Evolutionary conservation across 805 yeast species (phyloP).

Genomic region (Candida awuae): DNA sequence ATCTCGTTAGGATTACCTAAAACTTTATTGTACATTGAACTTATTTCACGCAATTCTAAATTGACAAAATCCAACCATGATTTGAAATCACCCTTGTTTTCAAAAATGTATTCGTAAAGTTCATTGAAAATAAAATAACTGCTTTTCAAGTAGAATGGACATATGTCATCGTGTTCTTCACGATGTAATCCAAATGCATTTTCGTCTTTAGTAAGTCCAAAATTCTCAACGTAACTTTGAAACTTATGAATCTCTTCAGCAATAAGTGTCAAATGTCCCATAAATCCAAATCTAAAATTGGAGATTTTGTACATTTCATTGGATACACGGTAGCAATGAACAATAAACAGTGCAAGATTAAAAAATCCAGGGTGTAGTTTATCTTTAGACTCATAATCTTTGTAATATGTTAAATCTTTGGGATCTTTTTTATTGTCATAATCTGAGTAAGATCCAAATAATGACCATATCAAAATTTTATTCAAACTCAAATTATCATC

Average conservation of each 20-base stretch:
- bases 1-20: slow-evolving; percentile 39
- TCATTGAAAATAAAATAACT: slow-evolving; percentile 27
- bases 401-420: slow-evolving; percentile 1
- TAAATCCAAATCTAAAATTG: slow-evolving; percentile 46
- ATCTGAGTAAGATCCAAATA: slow-evolving; percentile 26
- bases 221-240: slow-evolving; percentile 29
- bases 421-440: slow-evolving; percentile 13
- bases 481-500: slow-evolving; percentile 29
- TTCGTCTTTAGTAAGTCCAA: slow-evolving; percentile 28
- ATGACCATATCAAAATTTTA: slow-evolving; percentile 30
- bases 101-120: slow-evolving; percentile 26
- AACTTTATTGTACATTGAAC: slow-evolving; percentile 50
- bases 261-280: slow-evolving; percentile 51
- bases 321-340: slow-evolving; percentile 25
- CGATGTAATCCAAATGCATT: slow-evolving; percentile 25
- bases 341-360: slow-evolving; percentile 25
- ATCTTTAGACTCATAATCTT: slow-evolving; percentile 12
- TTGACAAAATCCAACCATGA: slow-evolving; percentile 45
- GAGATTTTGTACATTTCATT: slow-evolving; percentile 26
- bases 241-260: slow-evolving; percentile 56
- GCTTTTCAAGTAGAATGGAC: slow-evolving; percentile 25
- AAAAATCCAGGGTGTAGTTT: slow-evolving; percentile 26
- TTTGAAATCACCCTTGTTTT: slow-evolving; percentile 15
- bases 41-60: slow-evolving; percentile 40
- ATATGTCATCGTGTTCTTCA: slow-evolving; percentile 22